Evolutionary conservation across 2,329 filamentous ascomycete species (phyloP).

Genomic region (Hypoxylon sp.): DNA sequence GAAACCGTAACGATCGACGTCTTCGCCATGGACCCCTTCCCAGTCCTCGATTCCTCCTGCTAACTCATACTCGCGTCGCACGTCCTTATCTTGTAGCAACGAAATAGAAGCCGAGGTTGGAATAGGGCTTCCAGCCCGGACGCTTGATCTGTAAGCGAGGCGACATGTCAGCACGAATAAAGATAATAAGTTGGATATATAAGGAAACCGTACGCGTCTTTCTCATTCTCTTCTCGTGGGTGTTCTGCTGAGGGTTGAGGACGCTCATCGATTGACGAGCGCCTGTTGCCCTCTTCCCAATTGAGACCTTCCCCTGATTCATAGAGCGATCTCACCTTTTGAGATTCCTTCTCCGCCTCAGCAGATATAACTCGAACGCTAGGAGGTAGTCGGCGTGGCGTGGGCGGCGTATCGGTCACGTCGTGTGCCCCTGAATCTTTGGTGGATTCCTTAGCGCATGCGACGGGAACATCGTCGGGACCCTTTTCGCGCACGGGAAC

Average conservation of each 20-base stretch:
- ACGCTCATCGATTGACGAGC: constrained; percentile 63
- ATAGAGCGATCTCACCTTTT: constrained; percentile 78
- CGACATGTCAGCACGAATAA: constrained; percentile 53
- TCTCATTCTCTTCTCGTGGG: constrained; percentile 67
- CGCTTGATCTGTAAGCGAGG: constrained; percentile 50
- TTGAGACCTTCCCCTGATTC: constrained; percentile 67
- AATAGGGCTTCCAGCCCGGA: constrained; percentile 52
- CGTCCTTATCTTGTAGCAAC: constrained; percentile 59
- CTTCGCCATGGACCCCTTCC: constrained; percentile 72
- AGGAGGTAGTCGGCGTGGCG: constrained; percentile 54
- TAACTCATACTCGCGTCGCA: constrained; percentile 62
- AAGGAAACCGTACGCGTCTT: constrained; percentile 72
- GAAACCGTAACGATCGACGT: constrained; percentile 79
- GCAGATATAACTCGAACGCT: constrained; percentile 68
- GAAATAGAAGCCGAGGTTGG: constrained; percentile 54
- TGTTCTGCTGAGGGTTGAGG: constrained; percentile 66
- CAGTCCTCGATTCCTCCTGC: constrained; percentile 76
- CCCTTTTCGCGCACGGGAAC: constrained; percentile 47
- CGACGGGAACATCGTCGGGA: constrained; percentile 35
- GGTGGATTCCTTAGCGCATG: constrained; percentile 38
- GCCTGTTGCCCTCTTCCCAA: constrained; percentile 67
- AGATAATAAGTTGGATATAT: constrained; percentile 51
- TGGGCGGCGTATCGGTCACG: constrained; percentile 28
- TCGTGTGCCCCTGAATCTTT: constrained; percentile 32
- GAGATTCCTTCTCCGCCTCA: constrained; percentile 73